A percentile compares a stretch with the other conserved stretches of the same genome.
phyloP scores from a whole-genome alignment of 2,329 filamentous ascomycete species.

The Pseudogymnoascus sp. region DNA sequence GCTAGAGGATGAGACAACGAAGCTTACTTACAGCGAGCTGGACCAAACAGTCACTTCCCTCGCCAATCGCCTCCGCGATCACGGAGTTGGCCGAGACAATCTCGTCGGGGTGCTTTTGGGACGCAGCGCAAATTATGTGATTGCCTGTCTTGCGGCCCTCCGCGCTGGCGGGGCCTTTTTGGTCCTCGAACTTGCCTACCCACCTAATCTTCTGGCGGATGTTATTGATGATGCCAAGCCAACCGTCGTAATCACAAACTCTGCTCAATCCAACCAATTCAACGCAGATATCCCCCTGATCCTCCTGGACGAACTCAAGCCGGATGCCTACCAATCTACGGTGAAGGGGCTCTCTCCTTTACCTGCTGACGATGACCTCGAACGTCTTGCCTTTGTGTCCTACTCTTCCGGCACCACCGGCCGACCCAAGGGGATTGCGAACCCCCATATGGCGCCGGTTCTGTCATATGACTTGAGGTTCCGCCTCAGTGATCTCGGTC shows the following conservation, averaged over 20 bases:
- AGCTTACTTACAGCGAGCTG: conserved; percentile 66
- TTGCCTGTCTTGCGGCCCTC: conserved; percentile 69
- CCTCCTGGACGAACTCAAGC: conserved; percentile 46
- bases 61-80: conserved; percentile 52
- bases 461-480: conserved; percentile 69
- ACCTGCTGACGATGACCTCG: conserved; percentile 59
- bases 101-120: conserved; percentile 70
- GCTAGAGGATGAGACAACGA: conserved; percentile 60
- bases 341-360: conserved; percentile 32
- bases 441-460: conserved; percentile 66
- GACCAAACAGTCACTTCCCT: conserved; percentile 60
- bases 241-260: conserved; percentile 61
- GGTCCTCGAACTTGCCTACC: conserved; percentile 73
- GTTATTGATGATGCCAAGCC: conserved; percentile 70
- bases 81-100: conserved; percentile 64
- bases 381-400: conserved; percentile 70
- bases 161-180: conserved; percentile 73
- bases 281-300: conserved; percentile 56
- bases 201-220: conserved; percentile 63
- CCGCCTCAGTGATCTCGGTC: conserved; percentile 57
- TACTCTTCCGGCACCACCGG: conserved; percentile 46
- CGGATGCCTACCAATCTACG: conserved; percentile 31
- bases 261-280: conserved; percentile 57
- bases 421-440: conserved; percentile 55
- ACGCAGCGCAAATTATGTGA: conserved; percentile 70